Base-by-base conservation (phyloP, 352 stramenopile species). In the Paralagenidium karlingii region DNA sequence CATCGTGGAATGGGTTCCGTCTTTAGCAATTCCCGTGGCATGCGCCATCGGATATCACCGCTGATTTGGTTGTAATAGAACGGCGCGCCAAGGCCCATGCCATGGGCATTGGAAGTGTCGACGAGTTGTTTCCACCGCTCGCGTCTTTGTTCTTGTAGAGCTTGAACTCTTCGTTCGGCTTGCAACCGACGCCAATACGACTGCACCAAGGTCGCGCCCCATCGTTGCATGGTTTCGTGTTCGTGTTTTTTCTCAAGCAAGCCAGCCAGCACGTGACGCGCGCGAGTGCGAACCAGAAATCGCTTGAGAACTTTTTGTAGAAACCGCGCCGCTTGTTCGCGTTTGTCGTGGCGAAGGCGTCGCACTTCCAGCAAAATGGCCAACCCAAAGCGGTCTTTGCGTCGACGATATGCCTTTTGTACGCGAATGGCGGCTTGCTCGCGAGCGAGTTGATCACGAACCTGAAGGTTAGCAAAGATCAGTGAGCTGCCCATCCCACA, bases 61-160 rank as follows among this genome's bases (percentile, higher is more conserved):
- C 70, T 96, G 41, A 93, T 53, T 68, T 95, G 79, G 47, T 96
- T 96, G 47, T 96, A 97, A 63, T 92, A 97, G 46, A 96, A 97
- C n/a, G 75, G 75, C 1, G 75, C 75, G 7, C 71, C 71, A 26
- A 51, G 67, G n/a, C 71, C 75, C 32, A 52, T 64, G 8, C 67
- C 58, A 21, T 87, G 71, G 12, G 82, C 51, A 41, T 83, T 88
- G 39, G 86, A 66, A 2, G 74, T 71, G 40, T 94, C 83, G 27
- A 90, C 60, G 39, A 97, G 76, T 31, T 94, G 73, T 59, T 97
- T 97, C 90, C 90, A 97, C 25, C 82, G 63, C 18, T 68, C 71
- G 15, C 70, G 60, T 29, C 68, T 67, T 2, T 39, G 42, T 0
- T 44, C 47, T 16, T 76, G 60, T 13, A 64, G 53, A 0, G 49